Evolutionary conservation across 2,329 filamentous ascomycete genomes (phyloP), one percentile per base, ranked within the genome.

Genomic region (Botrytis paeoniae): DNA sequence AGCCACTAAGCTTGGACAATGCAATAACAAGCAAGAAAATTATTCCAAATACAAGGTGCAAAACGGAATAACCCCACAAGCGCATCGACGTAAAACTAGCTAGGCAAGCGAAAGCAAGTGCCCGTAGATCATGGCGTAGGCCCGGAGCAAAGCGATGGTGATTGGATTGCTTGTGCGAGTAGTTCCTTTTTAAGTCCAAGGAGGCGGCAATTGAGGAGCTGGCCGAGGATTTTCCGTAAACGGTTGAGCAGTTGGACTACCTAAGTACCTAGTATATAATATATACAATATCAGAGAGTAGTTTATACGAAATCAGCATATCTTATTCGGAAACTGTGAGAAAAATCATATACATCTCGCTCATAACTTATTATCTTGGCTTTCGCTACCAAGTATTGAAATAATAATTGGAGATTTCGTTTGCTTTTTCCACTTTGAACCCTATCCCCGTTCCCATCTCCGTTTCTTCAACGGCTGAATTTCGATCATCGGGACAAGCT

Each of bases 1-100:
- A 68, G 64, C 45, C 64, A 68, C 45, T 39, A 39, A 54, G 64
- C 64, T 68, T 68, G 48, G 64, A 54, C 64, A 54, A 39, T 54
- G 35, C 60, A 62, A 62, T n/a, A n/a, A 57, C 14, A 16, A 64
- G 62, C 64, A n/a, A 68, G 64, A 35, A 51, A 51, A 68, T 59
- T 25, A 69, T 69, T 69, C 66, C 66, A 69, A 69, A 69, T 69
- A 60, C 63, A 66, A 20, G 43, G 32, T 51, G 63, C 63, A 66
- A 66, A 39, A 37, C 63, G 43, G 63, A 48, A 51, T 32, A 16
- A 51, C 63, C 43, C 64, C 64, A 68, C 64, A 41, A 68, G 45
- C 45, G 9, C 45, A 66, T 18, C 45, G 43, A 65, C 22, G 43
- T 14, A 51, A 32, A 32, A 22, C n/a, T 29, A 43, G 61, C 32